Base-by-base conservation (phyloP, 2,329 filamentous ascomycete genomes). In the Ophiostoma novo-ulmi region DNA sequence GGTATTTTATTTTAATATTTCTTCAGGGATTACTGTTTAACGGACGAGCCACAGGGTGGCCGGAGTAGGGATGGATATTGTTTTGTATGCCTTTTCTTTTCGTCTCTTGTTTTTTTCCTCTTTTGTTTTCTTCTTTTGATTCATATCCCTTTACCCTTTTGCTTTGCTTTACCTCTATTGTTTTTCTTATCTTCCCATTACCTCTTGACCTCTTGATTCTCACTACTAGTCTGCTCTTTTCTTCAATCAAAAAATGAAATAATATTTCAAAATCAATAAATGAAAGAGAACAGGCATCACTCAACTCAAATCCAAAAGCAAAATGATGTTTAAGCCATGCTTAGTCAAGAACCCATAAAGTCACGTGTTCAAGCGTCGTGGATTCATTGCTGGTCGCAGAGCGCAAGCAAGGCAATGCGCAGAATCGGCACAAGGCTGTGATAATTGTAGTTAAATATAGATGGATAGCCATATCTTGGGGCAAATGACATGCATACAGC, bases 11-110 rank as follows among this genome's bases (percentile, higher is more conserved):
- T 14, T 67, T 35, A 22, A 10, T 58, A 10, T 58, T 67, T 69
- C 13, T 39, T 35, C 36, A 44, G 52, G 26, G 64, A 31, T 48
- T 38, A 36, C 64, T 36, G 22, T 48, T 20, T 31, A 11, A 52
- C 22, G 38, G 31, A 44, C 4, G 35, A 61, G 68, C 26, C 41
- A 39, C 55, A 48, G 17, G 38, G 36, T 44, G 68, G n/a, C 44
- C 44, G 52, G 55, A 36, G 38, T 69, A 20, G 35, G 67, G 44
- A n/a, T 39, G 22, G 35, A 7, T 17, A n/a, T 13, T 41, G 31
- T 69, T 52, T 41, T 41, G 31, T 52, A 44, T 55, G n/a, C 35
- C 61, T 68, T 68, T 68, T 41, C 26, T 6, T 17, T 68, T 63
- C 8, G 22, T 17, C 1, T 63, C n/a, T 48, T n/a, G 22, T 10